phyloP scores from a whole-genome alignment of 805 yeast genomes.

The Candida montana region DNA sequence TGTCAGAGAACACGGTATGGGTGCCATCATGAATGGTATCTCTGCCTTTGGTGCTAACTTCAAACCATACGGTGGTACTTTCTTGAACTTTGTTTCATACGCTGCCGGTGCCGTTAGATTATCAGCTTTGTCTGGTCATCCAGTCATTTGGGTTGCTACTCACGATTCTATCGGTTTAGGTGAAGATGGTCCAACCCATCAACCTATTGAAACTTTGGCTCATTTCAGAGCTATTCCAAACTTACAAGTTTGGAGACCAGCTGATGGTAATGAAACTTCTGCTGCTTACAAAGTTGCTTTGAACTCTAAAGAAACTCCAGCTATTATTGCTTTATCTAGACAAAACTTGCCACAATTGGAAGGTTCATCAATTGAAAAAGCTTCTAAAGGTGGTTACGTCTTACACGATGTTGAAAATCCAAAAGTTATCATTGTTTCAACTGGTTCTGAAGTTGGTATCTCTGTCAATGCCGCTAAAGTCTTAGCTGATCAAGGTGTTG shows the following conservation, averaged over 20 bases:
- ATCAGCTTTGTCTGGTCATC: constrained; percentile 78
- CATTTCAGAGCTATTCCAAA: constrained; percentile 84
- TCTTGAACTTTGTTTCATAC: constrained; percentile 85
- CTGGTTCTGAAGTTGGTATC: constrained; percentile 89
- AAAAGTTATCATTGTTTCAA: constrained; percentile 73
- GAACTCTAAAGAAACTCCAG: constrained; percentile 59
- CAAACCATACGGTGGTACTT: constrained; percentile 94
- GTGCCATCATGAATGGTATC: constrained; percentile 97
- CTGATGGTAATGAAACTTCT: constrained; percentile 84
- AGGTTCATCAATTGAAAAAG: constrained; percentile 88
- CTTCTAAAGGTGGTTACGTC: constrained; percentile 92
- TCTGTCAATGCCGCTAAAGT: constrained; percentile 78
- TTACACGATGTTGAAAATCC: constrained; percentile 54
- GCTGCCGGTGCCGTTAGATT: constrained; percentile 87
- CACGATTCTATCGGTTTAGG: constrained; percentile 89
- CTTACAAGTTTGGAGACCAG: constrained; percentile 85
- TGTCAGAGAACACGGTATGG: constrained; percentile 99
- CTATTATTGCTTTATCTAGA: constrained; percentile 74
- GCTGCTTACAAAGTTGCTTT: constrained; percentile 74
- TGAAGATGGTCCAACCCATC: constrained; percentile 93
- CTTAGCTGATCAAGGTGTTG: constrained; percentile 57
- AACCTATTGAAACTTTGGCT: constrained; percentile 85
- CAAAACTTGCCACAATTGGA: constrained; percentile 89
- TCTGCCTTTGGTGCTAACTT: constrained; percentile 83
- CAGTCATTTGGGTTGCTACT: constrained; percentile 82